phyloP scores from a whole-genome alignment of 2,329 filamentous ascomycete species.

The Botryotinia globosa region DNA sequence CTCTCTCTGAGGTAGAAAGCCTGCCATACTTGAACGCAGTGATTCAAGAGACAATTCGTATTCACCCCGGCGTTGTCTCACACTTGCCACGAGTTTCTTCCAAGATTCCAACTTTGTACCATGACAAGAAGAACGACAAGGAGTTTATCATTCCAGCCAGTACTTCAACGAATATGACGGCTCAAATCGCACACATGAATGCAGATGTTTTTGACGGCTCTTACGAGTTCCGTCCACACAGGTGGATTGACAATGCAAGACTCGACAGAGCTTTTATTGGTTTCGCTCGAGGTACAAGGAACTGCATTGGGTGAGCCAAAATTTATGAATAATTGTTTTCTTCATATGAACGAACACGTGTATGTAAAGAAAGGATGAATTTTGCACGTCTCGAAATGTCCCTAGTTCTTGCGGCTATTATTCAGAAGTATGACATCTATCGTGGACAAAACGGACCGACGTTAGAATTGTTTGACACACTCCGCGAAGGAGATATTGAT shows the following conservation, averaged over 20 bases:
- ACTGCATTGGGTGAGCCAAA: neutral
- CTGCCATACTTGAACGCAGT: neutral
- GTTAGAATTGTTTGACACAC: neutral
- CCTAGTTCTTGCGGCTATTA: neutral
- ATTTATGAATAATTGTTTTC: neutral
- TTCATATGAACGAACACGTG: neutral
- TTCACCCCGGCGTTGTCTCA: neutral
- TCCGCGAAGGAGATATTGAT: neutral
- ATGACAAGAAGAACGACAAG: neutral
- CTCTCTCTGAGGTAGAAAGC: neutral
- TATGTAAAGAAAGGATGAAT: neutral
- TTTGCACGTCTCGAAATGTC: conserved; percentile 4
- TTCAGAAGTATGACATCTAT: neutral
- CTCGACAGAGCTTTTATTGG: conserved; percentile 13
- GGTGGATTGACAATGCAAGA: conserved; percentile 43
- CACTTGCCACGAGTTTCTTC: neutral
- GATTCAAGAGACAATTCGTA: neutral
- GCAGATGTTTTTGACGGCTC: conserved; percentile 44
- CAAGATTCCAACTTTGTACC: neutral
- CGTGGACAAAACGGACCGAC: neutral
- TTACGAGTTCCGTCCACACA: conserved; percentile 44
- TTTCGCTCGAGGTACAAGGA: neutral
- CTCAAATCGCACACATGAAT: conserved; percentile 41
- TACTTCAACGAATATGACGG: neutral
- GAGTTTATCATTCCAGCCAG: neutral